phyloP scores from a whole-genome alignment of 73 alveolate genomes.

The Durusdinium trenchii region DNA sequence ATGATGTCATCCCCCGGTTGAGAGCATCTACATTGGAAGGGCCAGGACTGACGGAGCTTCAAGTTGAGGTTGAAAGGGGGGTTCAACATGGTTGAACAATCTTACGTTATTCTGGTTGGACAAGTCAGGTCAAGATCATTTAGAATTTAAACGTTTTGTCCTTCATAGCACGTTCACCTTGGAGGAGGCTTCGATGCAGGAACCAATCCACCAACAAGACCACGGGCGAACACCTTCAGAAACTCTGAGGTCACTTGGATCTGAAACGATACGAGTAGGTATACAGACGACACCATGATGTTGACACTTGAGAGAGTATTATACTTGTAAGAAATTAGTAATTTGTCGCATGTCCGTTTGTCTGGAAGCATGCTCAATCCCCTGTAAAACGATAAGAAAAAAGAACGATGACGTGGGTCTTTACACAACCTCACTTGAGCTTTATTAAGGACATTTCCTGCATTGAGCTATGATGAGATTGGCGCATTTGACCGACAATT shows the following conservation, averaged over 20 bases:
- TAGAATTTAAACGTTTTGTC: neutral
- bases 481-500: too few relatives aligned
- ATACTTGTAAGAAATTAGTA: neutral
- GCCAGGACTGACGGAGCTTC: neutral
- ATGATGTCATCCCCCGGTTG: conserved; percentile 13
- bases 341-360: neutral
- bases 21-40: conserved; percentile 7
- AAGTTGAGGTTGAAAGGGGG: neutral
- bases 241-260: neutral
- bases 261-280: neutral
- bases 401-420: neutral
- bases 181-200: neutral
- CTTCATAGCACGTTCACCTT: neutral
- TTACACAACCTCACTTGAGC: neutral
- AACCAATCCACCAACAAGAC: neutral
- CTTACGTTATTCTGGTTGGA: neutral
- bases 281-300: neutral
- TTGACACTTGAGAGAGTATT: neutral
- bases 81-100: neutral
- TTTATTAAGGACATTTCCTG: neutral
- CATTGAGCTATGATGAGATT: neutral
- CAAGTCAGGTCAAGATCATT: neutral
- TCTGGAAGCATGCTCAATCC: too few relatives aligned
- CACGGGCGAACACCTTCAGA: neutral
- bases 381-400: too few relatives aligned